Base-by-base conservation (phyloP, 2,329 filamentous ascomycete species). In the Cercospora sojina region DNA sequence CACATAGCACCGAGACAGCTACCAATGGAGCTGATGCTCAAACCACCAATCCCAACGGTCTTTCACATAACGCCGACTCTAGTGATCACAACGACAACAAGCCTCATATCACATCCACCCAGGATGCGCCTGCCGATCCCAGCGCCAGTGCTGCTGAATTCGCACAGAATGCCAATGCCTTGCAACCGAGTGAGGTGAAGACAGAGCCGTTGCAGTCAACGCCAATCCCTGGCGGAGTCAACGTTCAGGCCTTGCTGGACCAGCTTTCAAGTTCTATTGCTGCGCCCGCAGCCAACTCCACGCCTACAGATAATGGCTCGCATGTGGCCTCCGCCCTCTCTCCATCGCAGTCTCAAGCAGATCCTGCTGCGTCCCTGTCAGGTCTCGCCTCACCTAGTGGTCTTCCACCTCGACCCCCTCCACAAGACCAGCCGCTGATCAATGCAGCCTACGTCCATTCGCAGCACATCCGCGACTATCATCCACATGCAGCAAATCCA, bases 391-490 rank as follows among this genome's bases (percentile, higher is more conserved):
- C 78, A 59, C 77, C 80, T 38, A 77, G 77, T 64, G 77, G 79
- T 55, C 81, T 84, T 7, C 82, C 82, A 72, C 78, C 82, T 41
- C 78, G 81, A 68, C 82, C 82, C 51, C 82, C 82, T 66, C 79
- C 81, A 41, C 82, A 83, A 75, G 82, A 83, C 67, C 80, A 81
- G 73, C 80, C 80, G 62, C 74, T 79, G 65, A 83, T 82, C 59
- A 79, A 83, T 69, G 77, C 80, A 51, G 82, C 82, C 69, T 83
- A 83, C 74, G 77, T 78, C 43, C 80, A 81, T 58, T 79, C 78
- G 66, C 80, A 82, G 73, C 81, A 83, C 72, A 82, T 83, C 65
- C 79, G 82, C 69, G 81, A 81, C 43, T 84, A 82, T 70, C 82
- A 84, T 71, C 82, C 82, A 20, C 81, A 83, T 72, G 81, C 77